Evolutionary conservation across 768 basidiomycete genomes (phyloP).

Genomic region (Pulveroboletus sp.): DNA sequence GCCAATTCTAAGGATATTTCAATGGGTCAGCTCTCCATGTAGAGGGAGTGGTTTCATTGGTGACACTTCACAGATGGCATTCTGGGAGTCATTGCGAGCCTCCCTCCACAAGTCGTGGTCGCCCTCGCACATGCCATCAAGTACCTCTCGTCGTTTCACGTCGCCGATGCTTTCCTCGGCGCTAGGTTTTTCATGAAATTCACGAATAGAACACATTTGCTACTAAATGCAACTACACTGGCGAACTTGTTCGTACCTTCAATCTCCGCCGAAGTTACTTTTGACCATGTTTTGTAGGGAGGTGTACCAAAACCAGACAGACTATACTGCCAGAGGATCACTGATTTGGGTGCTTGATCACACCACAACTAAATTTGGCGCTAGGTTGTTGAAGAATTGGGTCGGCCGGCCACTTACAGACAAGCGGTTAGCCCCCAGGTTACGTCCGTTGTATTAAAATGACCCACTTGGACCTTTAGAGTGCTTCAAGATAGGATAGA

Average conservation of each 20-base stretch:
- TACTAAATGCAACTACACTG: constrained; percentile 83
- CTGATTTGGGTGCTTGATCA: constrained; percentile 83
- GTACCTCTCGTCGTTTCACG: constrained; percentile 67
- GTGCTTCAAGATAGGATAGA: constrained; percentile 71
- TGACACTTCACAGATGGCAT: constrained; percentile 45
- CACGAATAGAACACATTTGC: constrained; percentile 74
- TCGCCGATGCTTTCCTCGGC: constrained; percentile 76
- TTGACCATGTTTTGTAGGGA: constrained; percentile 45
- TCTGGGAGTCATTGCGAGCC: constrained; percentile 56
- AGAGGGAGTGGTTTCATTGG: neutral
- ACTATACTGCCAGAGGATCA: constrained; percentile 68
- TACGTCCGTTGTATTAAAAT: neutral
- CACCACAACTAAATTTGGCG: constrained; percentile 86
- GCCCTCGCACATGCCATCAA: constrained; percentile 70
- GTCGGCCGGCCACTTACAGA: constrained; percentile 81
- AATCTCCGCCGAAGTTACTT: neutral
- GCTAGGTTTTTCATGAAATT: constrained; percentile 79
- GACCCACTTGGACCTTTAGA: constrained; percentile 37
- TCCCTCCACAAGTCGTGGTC: constrained; percentile 67
- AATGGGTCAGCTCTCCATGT: constrained; percentile 10
- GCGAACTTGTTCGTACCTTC: constrained; percentile 57
- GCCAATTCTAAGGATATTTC: constrained; percentile 36
- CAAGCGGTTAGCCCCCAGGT: constrained; percentile 44
- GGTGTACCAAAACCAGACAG: constrained; percentile 88
- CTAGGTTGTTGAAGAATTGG: constrained; percentile 80